Percentiles rank a stretch among this genome's conserved stretches.
Evolutionary conservation across 2,329 filamentous ascomycete species (phyloP).

Genomic region (Triangularia setosa): DNA sequence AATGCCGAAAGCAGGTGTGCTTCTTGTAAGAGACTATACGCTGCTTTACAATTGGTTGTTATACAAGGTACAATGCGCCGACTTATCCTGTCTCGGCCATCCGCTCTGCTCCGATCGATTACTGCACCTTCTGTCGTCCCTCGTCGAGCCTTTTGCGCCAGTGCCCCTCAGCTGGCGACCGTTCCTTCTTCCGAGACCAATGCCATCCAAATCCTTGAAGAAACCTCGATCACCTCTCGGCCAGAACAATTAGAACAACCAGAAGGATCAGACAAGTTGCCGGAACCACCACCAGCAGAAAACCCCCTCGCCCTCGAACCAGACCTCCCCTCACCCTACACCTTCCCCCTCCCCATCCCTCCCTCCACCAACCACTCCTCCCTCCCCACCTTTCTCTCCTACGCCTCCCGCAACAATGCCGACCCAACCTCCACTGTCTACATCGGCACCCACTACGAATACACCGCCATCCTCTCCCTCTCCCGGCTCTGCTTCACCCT

Average conservation of each 20-base stretch:
- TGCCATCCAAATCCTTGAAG: not conserved
- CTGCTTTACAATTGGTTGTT: not conserved
- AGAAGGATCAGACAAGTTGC: too few species aligned
- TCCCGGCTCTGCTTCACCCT: slow-evolving; percentile 60
- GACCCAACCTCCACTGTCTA: slow-evolving; percentile 57
- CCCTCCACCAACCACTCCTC: slow-evolving; percentile 52
- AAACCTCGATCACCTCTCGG: not conserved
- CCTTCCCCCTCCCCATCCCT: slow-evolving; percentile 39
- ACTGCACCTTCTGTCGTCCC: not conserved
- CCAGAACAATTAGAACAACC: not conserved
- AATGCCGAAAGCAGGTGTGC: not conserved
- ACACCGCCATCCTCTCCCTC: slow-evolving; percentile 57
- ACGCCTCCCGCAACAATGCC: slow-evolving; percentile 56
- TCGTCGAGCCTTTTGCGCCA: slow-evolving; percentile 7
- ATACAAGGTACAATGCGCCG: not conserved
- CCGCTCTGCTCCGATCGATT: not conserved
- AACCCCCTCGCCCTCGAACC: not conserved
- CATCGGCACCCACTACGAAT: slow-evolving; percentile 74
- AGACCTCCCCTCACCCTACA: not conserved
- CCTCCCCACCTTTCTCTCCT: slow-evolving; percentile 60
- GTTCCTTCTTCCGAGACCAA: not conserved
- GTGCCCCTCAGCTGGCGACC: not conserved
- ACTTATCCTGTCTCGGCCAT: not conserved
- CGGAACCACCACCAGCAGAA: too few species aligned
- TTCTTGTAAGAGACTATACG: too few species aligned